Evolutionary conservation across 1,139 yeast species (phyloP), one percentile per base, ranked within the genome.

Genomic region (Candida glucosophila): DNA sequence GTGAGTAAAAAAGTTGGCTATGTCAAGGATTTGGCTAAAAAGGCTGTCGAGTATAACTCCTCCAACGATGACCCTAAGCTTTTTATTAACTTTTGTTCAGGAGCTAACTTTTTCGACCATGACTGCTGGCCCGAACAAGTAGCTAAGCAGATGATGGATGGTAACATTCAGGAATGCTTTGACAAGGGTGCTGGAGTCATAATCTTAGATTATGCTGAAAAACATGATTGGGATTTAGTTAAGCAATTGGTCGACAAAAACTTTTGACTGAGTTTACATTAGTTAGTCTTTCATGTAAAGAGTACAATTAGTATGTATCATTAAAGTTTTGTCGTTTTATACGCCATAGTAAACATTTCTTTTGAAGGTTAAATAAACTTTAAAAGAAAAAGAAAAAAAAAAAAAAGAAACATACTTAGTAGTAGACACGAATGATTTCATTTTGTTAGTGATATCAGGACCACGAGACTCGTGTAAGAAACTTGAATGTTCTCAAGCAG

Each of bases 81-180:
- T 37, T 79, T 73, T 42, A 52, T 81, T 37, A 81, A 80, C 55
- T 81, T 77, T 48, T 74, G 85, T 33, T 71, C 86, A 2, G 92
- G 81, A 15, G 67, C 88, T 23, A 78, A 77, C 51, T 77, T 79
- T 49, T 77, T 75, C 49, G 74, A 77, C 51, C 73, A 67, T 27
- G 67, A 59, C 29, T 78, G 85, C 49, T 81, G 92, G 93, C 92
- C 92, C 2, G 64, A 69, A 33, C 65, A 68, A 38, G 72, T 79
- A 32, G 73, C 86, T 17, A 53, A 62, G 30, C 74, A 73, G 17
- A 58, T 76, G 55, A 44, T 55, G 13, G 44, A 56, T 24, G 58
- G 65, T 22, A 57, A 64, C n/a, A 55, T 78, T 31, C 58, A 63
- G 23, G 60, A 65, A n/a, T 46, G 56, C 13, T 67, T 77, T 41